Evolutionary conservation across 2,329 filamentous ascomycete genomes (phyloP).

Genomic region (Colletotrichum coccodes): DNA sequence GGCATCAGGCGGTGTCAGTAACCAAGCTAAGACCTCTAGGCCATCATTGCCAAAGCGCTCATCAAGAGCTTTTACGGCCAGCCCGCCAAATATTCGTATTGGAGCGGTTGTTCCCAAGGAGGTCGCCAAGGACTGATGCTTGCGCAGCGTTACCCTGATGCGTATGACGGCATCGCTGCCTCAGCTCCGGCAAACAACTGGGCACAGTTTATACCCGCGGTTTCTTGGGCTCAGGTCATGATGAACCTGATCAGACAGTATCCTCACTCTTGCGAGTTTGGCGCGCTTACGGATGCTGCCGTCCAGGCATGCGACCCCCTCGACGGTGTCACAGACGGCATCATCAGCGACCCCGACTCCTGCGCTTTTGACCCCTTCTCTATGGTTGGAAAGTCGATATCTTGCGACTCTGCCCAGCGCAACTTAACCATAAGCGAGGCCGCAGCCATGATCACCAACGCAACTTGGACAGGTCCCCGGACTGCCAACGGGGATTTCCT

Average conservation of each 20-base stretch:
- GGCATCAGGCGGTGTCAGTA: too few species aligned
- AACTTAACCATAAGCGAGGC: neutral
- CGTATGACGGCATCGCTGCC: slow-evolving; percentile 68
- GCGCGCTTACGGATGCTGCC: slow-evolving; percentile 49
- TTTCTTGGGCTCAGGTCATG: slow-evolving; percentile 6
- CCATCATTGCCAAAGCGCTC: slow-evolving; percentile 58
- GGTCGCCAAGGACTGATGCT: slow-evolving; percentile 67
- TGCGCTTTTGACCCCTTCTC: slow-evolving; percentile 28
- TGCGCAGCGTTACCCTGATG: slow-evolving; percentile 62
- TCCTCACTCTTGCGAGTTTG: slow-evolving; percentile 33
- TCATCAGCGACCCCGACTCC: slow-evolving; percentile 43
- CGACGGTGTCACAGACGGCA: slow-evolving; percentile 57
- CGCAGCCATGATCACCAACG: slow-evolving; percentile 23
- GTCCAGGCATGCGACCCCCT: slow-evolving; percentile 52
- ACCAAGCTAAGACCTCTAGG: too few species aligned
- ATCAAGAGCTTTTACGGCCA: slow-evolving; percentile 56
- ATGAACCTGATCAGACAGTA: neutral
- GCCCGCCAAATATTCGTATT: slow-evolving; percentile 57
- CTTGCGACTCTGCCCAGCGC: slow-evolving; percentile 39
- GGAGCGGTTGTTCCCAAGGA: slow-evolving; percentile 67
- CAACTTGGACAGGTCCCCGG: slow-evolving; percentile 25
- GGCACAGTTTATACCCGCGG: slow-evolving; percentile 29
- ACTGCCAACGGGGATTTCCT: neutral
- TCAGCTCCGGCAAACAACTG: slow-evolving; percentile 54
- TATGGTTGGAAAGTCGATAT: slow-evolving; percentile 3